Base-by-base conservation (phyloP, 2,329 filamentous ascomycete species). In the Orbilia brochopaga region DNA sequence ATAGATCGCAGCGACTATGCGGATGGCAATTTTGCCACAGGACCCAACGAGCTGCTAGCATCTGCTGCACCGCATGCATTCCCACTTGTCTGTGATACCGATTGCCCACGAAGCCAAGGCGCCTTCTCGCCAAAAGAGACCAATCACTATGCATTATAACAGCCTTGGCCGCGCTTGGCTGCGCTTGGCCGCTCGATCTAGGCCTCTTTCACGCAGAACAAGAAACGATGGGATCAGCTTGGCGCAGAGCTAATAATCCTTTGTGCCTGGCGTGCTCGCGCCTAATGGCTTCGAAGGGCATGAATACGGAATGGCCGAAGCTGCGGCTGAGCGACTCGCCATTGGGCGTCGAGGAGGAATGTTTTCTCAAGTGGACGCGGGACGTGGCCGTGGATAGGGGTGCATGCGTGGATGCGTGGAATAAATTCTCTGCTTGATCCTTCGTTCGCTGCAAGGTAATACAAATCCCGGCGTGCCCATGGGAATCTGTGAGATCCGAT, bases 211-310 rank as follows among this genome's bases (percentile, higher is more conserved):
- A 11, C 44, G 19, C 8, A 15, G 44, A 48, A 48, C 4, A 32
- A 32, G 27, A 32, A 32, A 32, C 27, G 27, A 32, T 32, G 27
- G 44, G 44, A 48, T 48, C 21, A 15, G 1, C 44, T 48, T 48
- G 44, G 44, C 44, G 44, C n/a, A 15, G 17, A 21, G 44, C 19
- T 48, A 48, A 48, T 48, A 48, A 48, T 48, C 44, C 44, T 48
- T 48, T 21, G 27, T 32, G 17, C 40, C 19, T 23, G 15, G 6
- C n/a, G 15, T 48, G 15, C 15, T 23, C 44, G 44, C 44, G 44
- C 21, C 44, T 48, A 48, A 21, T 21, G 8, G 17, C 11, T 21
- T 21, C 5, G n/a, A 48, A 32, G 27, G 27, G n/a, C 15, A 21
- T 48, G 44, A 11, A 48, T 2, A 21, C 44, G 44, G 44, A 48